These are phyloP conservation scores for Penicillium malachiteum DNA, from an alignment of 495 filamentous ascomycete species.

Conservation along the genomic window DNA sequence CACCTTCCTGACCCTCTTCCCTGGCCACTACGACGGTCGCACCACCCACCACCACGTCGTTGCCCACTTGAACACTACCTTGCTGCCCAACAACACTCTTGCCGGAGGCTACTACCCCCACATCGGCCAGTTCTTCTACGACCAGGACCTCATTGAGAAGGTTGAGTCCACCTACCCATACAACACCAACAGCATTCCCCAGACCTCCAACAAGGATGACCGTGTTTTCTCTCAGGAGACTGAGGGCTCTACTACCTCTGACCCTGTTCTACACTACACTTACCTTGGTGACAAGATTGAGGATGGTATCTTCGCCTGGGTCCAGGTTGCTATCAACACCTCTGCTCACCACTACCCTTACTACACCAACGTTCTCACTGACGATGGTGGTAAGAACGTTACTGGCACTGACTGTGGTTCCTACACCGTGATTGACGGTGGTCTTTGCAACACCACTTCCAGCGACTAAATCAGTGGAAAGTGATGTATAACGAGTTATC, in stretches of 20 bases:
- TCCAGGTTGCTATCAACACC: slow-evolving; percentile 1
- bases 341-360: slow-evolving; percentile 1
- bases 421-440: slow-evolving; percentile 1
- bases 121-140: slow-evolving; percentile 13
- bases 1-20: slow-evolving; percentile 13
- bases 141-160: slow-evolving; percentile 10
- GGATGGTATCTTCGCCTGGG: slow-evolving; percentile 3
- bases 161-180: slow-evolving; percentile 11
- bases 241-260: not conserved
- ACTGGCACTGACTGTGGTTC: not conserved
- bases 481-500: too few relatives aligned
- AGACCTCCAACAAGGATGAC: not conserved
- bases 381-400: not conserved
- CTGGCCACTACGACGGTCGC: slow-evolving; percentile 10
- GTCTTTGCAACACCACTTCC: not conserved
- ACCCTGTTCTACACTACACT: not conserved
- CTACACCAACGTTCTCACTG: slow-evolving; percentile 1
- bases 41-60: slow-evolving; percentile 13
- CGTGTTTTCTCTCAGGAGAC: not conserved
- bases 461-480: not conserved
- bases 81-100: slow-evolving; percentile 7
- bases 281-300: slow-evolving; percentile 1
- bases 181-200: slow-evolving; percentile 3
- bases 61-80: slow-evolving; percentile 8
- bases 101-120: slow-evolving; percentile 5